A percentile compares a stretch with the other conserved stretches of the same genome.
phyloP scores from a whole-genome alignment of 768 basidiomycete species.

The Daedalea quercina region DNA sequence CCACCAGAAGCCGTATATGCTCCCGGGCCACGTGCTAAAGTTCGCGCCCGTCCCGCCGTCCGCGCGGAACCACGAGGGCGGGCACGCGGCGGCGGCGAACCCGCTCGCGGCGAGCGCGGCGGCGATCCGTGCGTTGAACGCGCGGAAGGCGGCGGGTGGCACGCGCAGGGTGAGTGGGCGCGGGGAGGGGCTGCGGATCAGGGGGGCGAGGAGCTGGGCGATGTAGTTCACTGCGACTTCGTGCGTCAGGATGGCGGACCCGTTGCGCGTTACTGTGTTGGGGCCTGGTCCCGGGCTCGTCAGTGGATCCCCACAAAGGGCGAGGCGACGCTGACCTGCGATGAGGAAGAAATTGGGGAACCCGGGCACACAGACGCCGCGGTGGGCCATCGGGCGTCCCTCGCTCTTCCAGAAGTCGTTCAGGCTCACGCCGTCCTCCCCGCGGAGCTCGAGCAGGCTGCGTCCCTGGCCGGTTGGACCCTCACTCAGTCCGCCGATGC shows the following conservation, averaged over 20 bases:
- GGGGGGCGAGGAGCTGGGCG: constrained; percentile 10
- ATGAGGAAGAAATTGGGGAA: constrained; percentile 33
- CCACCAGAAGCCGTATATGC: constrained; percentile 8
- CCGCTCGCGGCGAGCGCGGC: constrained; percentile 3
- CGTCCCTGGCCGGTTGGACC: background rate
- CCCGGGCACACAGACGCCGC: constrained; percentile 25
- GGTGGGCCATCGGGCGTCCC: constrained; percentile 28
- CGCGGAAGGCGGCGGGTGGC: constrained; percentile 14
- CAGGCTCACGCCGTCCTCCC: constrained; percentile 17
- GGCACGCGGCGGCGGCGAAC: background rate
- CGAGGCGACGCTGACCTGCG: constrained; percentile 15
- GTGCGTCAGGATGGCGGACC: constrained; percentile 15
- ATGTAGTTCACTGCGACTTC: constrained; percentile 17
- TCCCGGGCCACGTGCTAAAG: constrained; percentile 10
- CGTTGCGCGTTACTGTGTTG: constrained; percentile 17
- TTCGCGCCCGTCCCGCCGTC: constrained; percentile 6
- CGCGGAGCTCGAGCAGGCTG: constrained; percentile 13
- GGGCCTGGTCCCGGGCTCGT: constrained; percentile 9
- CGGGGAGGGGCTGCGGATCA: constrained; percentile 6
- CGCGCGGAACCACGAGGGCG: constrained; percentile 9
- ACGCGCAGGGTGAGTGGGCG: constrained; percentile 16
- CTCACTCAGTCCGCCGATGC: background rate
- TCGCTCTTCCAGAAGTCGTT: constrained; percentile 23
- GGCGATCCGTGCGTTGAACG: constrained; percentile 19
- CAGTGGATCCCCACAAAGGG: background rate